Base-by-base conservation (phyloP, 306 rosid species). In the Castanea crenata region DNA sequence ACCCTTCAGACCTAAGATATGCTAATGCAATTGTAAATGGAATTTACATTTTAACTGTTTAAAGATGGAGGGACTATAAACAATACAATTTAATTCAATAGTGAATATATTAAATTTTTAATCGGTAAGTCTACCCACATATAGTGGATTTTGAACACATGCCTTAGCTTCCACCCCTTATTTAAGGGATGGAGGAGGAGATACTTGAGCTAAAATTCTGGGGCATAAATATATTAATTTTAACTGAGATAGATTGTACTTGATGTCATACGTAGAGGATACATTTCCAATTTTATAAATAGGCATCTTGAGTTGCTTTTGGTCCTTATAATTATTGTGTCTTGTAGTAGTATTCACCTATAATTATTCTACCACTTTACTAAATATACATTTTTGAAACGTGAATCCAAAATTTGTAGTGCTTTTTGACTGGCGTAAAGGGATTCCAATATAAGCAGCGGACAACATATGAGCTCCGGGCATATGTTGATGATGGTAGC, bases 371-470 rank as follows among this genome's bases (percentile, higher is more conserved):
- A 34, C 16, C 46, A 27, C 72, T 19, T 5, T 35, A 11, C 61
- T 82, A 65, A 65, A 55, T 72, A 12, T 55, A 6, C 31, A 59
- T 81, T 46, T 54, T 86, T 71, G 10, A 77, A 70, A 1, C n/a
- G 46, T 76, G 82, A 74, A 76, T 71, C 35, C 38, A 71, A 62
- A n/a, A 38, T 86, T 82, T 82, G 90, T 21, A 95, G 99, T 91
- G 97, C 81, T 85, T 91, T 86, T 83, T 95, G 89, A 92, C 99
- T 73, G 98, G 96, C 31, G 97, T 95, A 59, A 95, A 95, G 85
- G 85, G 90, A 38, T 95, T 95, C 89, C 96, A 88, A 57, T 95
- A 78, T 80, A 90, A 76, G 86, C 77, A 41, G 68, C 81, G 92
- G 84, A 61, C 85, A 77, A 83, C 88, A 44, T 95, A 88, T 55